A percentile compares a stretch with the other conserved stretches of the same genome.
These are phyloP conservation scores for Xylariaceae sp. DNA, from an alignment of 2,329 filamentous ascomycete genomes.

Conservation along the genomic window DNA sequence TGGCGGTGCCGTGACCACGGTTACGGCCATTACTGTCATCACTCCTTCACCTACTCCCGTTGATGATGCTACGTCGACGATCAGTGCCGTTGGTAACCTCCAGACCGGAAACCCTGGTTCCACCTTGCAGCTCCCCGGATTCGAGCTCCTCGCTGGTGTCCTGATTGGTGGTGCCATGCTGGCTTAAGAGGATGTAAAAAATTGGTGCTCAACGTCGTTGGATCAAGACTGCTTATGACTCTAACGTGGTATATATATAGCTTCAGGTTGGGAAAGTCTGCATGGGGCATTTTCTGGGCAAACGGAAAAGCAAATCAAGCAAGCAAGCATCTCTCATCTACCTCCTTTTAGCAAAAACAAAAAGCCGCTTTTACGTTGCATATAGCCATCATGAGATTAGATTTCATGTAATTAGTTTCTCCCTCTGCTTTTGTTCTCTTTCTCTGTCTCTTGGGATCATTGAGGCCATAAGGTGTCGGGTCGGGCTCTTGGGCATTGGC, in stretches of 20 bases:
- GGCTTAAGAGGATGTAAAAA: not conserved
- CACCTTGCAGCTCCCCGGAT: slow-evolving; percentile 10
- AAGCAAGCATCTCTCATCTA: not conserved
- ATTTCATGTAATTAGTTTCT: too few species aligned
- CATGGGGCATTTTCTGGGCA: not conserved
- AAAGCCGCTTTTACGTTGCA: too few species aligned
- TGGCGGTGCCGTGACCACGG: slow-evolving; percentile 29
- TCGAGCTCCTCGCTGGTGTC: slow-evolving; percentile 25
- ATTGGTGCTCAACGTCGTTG: not conserved
- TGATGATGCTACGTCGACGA: slow-evolving; percentile 19
- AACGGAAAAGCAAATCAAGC: not conserved
- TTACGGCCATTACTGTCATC: slow-evolving; percentile 30
- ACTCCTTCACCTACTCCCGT: slow-evolving; percentile 17
- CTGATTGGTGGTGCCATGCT: slow-evolving; percentile 26
- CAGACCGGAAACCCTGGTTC: slow-evolving; percentile 25
- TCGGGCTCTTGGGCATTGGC: too few species aligned
- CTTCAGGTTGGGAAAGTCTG: not conserved
- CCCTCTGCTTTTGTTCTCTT: too few species aligned
- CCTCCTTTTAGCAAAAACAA: not conserved
- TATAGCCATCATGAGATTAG: too few species aligned
- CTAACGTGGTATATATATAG: not conserved
- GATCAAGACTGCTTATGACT: not conserved
- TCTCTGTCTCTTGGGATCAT: too few species aligned
- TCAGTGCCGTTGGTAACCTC: slow-evolving; percentile 21
- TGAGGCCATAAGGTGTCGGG: too few species aligned